Evolutionary conservation across 495 filamentous ascomycete species (phyloP).

Genomic region (Melanomma pulvis-pyrius): DNA sequence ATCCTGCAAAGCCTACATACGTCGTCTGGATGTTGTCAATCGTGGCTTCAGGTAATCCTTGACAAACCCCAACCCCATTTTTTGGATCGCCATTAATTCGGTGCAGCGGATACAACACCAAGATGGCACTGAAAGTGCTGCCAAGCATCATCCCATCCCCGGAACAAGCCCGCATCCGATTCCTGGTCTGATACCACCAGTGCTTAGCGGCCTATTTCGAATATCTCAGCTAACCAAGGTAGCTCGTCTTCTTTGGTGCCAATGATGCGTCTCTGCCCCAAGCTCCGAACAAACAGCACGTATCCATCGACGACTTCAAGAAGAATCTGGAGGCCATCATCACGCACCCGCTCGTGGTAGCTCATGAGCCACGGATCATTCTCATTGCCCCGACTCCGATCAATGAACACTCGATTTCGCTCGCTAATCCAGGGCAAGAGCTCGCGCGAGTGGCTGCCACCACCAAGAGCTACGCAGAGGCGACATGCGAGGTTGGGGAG

Average conservation of each 20-base stretch:
- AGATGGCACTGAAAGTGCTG: conserved; percentile 62
- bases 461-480: conserved; percentile 73
- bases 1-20: conserved; percentile 56
- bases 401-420: conserved; percentile 69
- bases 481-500: conserved; percentile 64
- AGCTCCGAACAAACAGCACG: conserved; percentile 63
- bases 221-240: not conserved
- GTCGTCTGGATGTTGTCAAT: conserved; percentile 69
- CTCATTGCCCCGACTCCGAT: conserved; percentile 79
- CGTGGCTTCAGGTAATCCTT: conserved; percentile 61
- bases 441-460: conserved; percentile 62
- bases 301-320: conserved; percentile 73
- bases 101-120: conserved; percentile 68
- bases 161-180: conserved; percentile 58
- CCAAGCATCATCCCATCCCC: conserved; percentile 60
- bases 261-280: conserved; percentile 76
- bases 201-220: not conserved
- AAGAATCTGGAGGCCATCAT: conserved; percentile 70
- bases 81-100: not conserved
- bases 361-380: conserved; percentile 73
- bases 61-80: not conserved
- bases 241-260: conserved; percentile 84
- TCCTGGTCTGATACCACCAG: conserved; percentile 61
- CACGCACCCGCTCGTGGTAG: conserved; percentile 64
- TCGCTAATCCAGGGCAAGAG: conserved; percentile 50